These are phyloP conservation scores for Cystobasidiaceae sp. DNA, from an alignment of 1,284 basidiomycete genomes.

Conservation along the genomic window DNA sequence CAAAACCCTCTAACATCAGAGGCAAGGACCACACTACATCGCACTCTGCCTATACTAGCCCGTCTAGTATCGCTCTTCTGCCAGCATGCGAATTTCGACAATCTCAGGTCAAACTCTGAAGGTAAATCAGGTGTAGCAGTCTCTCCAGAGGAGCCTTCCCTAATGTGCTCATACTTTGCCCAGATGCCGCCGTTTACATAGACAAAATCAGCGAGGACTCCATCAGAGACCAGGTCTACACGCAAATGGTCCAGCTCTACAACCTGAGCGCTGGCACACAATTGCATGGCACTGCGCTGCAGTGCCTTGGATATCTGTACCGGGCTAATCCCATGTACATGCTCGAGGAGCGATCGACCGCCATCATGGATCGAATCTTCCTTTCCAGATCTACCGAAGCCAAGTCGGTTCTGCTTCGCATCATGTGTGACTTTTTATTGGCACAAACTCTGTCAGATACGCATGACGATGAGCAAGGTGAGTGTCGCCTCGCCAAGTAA, in stretches of 20 bases:
- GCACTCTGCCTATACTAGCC: conserved; percentile 55
- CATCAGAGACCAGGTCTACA: conserved; percentile 75
- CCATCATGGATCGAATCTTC: conserved; percentile 87
- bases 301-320: conserved; percentile 82
- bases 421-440: conserved; percentile 82
- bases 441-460: conserved; percentile 72
- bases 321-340: conserved; percentile 86
- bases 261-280: conserved; percentile 56
- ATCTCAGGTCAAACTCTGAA: conserved; percentile 57
- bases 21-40: conserved; percentile 4
- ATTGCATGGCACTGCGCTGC: conserved; percentile 60
- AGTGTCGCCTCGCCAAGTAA: background rate
- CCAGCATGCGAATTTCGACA: conserved; percentile 83
- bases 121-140: conserved; percentile 48
- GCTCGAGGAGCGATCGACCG: conserved; percentile 66
- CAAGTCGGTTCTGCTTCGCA: conserved; percentile 68
- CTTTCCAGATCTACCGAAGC: conserved; percentile 58
- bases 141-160: background rate
- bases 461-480: conserved; percentile 50
- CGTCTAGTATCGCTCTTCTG: conserved; percentile 77
- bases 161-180: background rate
- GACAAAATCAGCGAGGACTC: conserved; percentile 61
- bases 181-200: conserved; percentile 51
- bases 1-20: background rate
- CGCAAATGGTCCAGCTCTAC: conserved; percentile 64